Conservation (phyloP, 2,329 filamentous ascomycete genomes). For the Xylariaceae sp. region DNA sequence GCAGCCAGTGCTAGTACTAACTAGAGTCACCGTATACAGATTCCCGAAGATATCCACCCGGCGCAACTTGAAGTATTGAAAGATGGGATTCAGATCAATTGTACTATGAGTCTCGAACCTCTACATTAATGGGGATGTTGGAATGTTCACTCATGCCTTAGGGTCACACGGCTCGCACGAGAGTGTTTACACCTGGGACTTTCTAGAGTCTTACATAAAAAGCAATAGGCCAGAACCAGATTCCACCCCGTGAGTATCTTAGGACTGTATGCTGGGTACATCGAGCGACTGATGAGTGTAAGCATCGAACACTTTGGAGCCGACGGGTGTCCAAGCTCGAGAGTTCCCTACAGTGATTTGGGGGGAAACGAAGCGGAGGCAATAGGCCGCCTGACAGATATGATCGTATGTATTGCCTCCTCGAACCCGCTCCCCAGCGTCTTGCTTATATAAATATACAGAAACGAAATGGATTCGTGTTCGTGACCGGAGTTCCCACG, state of each 20-base stretch:
- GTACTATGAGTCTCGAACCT: constrained; percentile 33
- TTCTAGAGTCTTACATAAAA: constrained; percentile 51
- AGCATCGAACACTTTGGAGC: constrained; percentile 30
- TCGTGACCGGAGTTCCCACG: constrained; percentile 66
- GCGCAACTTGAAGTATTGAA: constrained; percentile 32
- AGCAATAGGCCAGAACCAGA: constrained; percentile 34
- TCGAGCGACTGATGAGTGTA: neutral
- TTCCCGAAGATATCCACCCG: constrained; percentile 36
- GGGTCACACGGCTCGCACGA: constrained; percentile 62
- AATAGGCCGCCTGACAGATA: constrained; percentile 60
- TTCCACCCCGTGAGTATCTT: constrained; percentile 30
- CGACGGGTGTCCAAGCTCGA: constrained; percentile 32
- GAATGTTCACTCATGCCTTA: constrained; percentile 32
- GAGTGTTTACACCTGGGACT: constrained; percentile 65
- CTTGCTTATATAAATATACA: constrained; percentile 34
- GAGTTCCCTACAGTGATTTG: constrained; percentile 56
- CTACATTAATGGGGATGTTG: neutral
- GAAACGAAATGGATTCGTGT: constrained; percentile 72
- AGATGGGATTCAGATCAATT: constrained; percentile 46
- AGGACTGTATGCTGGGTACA: neutral
- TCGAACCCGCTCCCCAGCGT: neutral
- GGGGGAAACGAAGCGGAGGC: constrained; percentile 53
- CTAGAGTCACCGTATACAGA: constrained; percentile 41
- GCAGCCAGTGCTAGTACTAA: constrained; percentile 6
- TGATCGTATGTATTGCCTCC: constrained; percentile 48